Evolutionary conservation across 73 alveolate genomes (phyloP), one percentile per base, ranked within the genome.

Genomic region (Paramecium sexaurelia): DNA sequence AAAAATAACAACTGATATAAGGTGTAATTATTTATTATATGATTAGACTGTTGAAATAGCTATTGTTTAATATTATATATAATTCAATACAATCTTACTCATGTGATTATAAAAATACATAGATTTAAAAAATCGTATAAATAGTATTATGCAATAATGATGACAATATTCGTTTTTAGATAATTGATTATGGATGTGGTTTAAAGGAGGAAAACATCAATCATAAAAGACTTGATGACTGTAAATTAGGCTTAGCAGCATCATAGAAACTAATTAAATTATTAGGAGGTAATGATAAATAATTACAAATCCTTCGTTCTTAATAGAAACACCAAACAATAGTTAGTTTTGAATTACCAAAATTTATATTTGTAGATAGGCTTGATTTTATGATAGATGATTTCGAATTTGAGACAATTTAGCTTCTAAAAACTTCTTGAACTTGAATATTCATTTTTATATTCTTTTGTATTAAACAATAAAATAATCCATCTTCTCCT

Each of bases 241-340:
- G 83, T 61, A 61, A 61, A 29, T 26, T 61, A 61, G 83, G 83
- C 0, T 32, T 61, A 61, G 83, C 78, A 26, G 78, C 83, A 11
- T 61, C 47, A 61, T 6, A 61, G 26, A 61, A 61, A n/a, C 26
- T 26, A 8, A 26, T 61, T 29, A 29, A 61, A 29, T 32, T 29
- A 61, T 29, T 61, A 13, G 83, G 83, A 61, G 26, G 51, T 61
- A 13, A 32, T 29, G 47, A 61, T 32, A 61, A 61, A 61, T 61
- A 61, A 61, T 22, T 61, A 1, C 1, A 15, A 32, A 61, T 61
- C 26, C 0, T 9, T 29, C 22, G 83, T 26, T 32, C 39, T 51
- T 17, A 51, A 51, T 51, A 11, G 5, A 11, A 3, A 32, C 0
- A 32, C 29, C n/a, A 32, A 26, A 61, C 51, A 26, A 32, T 8